Base-by-base conservation (phyloP, 371 early-diverging fungal species). In the Mucor irregularis region DNA sequence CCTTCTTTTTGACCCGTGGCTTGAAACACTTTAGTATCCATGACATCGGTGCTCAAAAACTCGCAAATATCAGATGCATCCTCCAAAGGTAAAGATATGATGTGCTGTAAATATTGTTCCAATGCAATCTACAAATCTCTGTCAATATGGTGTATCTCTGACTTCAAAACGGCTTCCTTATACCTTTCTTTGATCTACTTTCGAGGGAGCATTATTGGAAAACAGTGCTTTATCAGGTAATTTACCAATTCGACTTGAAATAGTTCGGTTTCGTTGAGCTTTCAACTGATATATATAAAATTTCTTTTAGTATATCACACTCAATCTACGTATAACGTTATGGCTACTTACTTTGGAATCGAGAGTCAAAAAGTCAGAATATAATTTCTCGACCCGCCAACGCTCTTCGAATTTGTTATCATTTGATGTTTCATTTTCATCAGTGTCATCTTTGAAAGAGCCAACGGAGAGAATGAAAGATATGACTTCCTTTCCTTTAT, bases 311-410 rank as follows among this genome's bases (percentile, higher is more conserved):
- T 38, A 7, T 31, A 7, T 31, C 11, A 11, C 6, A 38, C 10
- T 3, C 13, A 4, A 33, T 0, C 11, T 22, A 3, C 33, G n/a
- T 43, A 14, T 29, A 21, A 38, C 42, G 9, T 53, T 22, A 10
- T 13, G 46, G 43, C 34, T 42, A 45, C 58, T 62, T 58, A 91
- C 89, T 83, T 84, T 85, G 31, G 78, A 66, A 66, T 94, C 91
- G 19, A 95, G 69, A n/a, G 72, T 61, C 35, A 90, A 68, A 71
- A 95, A 91, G 66, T 95, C 95, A 3, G 86, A 76, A 68, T 93
- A 95, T 19, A 82, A 70, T 69, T 95, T 95, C 56, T 91, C 91
- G 9, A 93, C 83, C 26, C 87, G 80, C 93, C 94, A 93, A 42
- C 86, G 63, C 47, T 92, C 77, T 38, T 71, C 66, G 42, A 56